Conservation (phyloP, 2,329 filamentous ascomycete genomes). For the Neonectria punicea region DNA sequence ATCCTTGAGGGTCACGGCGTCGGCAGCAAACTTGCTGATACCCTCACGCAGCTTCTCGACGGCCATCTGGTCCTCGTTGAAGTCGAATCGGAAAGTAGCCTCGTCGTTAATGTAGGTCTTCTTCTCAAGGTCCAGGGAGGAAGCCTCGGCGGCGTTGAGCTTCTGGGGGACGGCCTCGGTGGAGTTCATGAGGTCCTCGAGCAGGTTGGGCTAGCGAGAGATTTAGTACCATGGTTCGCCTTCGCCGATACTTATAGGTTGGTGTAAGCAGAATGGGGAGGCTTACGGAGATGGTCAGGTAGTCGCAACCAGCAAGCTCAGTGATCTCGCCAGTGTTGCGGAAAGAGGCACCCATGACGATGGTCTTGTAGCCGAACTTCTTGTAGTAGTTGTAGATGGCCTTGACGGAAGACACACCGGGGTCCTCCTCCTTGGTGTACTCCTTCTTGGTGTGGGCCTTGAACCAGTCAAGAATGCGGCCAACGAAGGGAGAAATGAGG, state of each 20-base stretch:
- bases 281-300: constrained; percentile 94
- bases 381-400: constrained; percentile 99
- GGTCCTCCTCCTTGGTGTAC: constrained; percentile 89
- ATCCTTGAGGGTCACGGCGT: constrained; percentile 92
- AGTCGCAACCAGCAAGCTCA: constrained; percentile 97
- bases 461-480: constrained; percentile 99
- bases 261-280: neutral
- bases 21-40: constrained; percentile 99
- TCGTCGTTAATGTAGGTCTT: constrained; percentile 92
- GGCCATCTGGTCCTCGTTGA: constrained; percentile 99
- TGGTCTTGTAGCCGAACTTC: constrained; percentile 99
- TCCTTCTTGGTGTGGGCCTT: constrained; percentile 96
- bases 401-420: constrained; percentile 94
- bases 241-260: neutral
- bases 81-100: constrained; percentile 93
- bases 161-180: constrained; percentile 87
- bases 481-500: constrained; percentile 99
- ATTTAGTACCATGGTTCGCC: constrained; percentile 25
- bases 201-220: constrained; percentile 77
- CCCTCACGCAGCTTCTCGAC: constrained; percentile 99
- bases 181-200: constrained; percentile 94
- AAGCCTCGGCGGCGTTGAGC: constrained; percentile 77
- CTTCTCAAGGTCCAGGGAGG: constrained; percentile 81
- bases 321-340: constrained; percentile 96
- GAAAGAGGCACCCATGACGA: constrained; percentile 99